Conservation (phyloP, 1,139 yeast genomes). For the Nadsonia commutata region DNA sequence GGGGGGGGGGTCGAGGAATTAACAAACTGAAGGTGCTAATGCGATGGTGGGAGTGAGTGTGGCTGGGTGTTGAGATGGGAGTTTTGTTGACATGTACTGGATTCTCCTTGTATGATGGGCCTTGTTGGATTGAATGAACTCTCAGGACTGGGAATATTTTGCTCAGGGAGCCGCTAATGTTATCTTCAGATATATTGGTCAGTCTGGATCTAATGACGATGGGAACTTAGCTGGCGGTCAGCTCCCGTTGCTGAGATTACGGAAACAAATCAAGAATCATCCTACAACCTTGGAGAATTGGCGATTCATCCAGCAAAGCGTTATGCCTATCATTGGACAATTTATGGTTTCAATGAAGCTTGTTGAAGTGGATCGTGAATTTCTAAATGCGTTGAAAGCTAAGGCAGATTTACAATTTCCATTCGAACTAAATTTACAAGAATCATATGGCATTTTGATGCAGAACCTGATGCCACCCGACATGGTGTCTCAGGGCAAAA, state of each 20-base stretch:
- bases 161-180: not conserved
- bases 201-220: not conserved
- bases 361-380: constrained; percentile 1
- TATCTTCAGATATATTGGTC: not conserved
- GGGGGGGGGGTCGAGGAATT: no score
- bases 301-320: not conserved
- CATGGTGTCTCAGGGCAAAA: not conserved
- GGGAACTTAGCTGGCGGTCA: not conserved
- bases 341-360: constrained; percentile 1
- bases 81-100: no score
- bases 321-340: constrained; percentile 1
- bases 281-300: constrained; percentile 4
- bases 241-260: not conserved
- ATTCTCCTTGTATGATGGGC: no score
- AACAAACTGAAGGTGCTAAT: no score
- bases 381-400: constrained; percentile 1
- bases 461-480: constrained; percentile 4
- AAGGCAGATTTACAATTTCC: not conserved
- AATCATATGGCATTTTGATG: constrained; percentile 4
- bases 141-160: not conserved
- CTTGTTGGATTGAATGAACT: no score
- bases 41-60: no score
- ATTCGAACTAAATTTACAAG: constrained; percentile 1
- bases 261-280: constrained; percentile 1
- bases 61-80: no score